Conservation (phyloP, 345 rosid genomes). For the Aethionema arabicum region DNA sequence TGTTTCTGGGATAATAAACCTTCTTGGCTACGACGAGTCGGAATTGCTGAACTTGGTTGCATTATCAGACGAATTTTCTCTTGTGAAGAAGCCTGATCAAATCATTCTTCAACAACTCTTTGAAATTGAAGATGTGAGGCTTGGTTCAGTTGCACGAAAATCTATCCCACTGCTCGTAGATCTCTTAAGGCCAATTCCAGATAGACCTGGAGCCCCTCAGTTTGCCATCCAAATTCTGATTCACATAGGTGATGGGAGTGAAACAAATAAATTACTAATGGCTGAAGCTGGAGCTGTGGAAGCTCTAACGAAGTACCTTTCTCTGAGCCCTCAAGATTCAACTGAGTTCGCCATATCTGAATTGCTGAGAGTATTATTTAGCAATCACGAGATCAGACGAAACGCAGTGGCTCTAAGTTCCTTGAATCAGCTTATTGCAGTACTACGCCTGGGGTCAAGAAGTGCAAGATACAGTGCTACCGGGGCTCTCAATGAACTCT, state of each 20-base stretch:
- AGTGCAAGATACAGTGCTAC: conserved; percentile 79
- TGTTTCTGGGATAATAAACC: conserved; percentile 64
- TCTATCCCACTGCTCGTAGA: conserved; percentile 87
- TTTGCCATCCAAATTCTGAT: conserved; percentile 67
- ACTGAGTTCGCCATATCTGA: conserved; percentile 73
- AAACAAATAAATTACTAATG: conserved; percentile 69
- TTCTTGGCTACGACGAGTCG: conserved; percentile 65
- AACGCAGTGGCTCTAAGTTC: conserved; percentile 67
- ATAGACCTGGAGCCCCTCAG: conserved; percentile 86
- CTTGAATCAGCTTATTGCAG: conserved; percentile 83
- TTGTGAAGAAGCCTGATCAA: conserved; percentile 60
- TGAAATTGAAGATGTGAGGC: conserved; percentile 70
- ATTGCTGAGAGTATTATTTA: conserved; percentile 66
- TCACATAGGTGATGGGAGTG: conserved; percentile 66
- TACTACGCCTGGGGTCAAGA: conserved; percentile 74
- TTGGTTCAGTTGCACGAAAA: conserved; percentile 71
- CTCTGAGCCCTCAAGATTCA: conserved; percentile 84
- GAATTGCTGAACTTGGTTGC: conserved; percentile 35
- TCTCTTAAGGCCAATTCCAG: conserved; percentile 83
- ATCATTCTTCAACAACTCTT: conserved; percentile 68
- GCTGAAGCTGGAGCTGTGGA: conserved; percentile 94
- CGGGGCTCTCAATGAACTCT: conserved; percentile 75
- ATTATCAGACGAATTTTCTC: conserved; percentile 65
- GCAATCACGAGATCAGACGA: conserved; percentile 65
- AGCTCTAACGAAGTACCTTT: conserved; percentile 75